A percentile compares a stretch with the other conserved stretches of the same genome.
Conservation (phyloP, 78 protist species). For the Dictyostelium purpureum region DNA sequence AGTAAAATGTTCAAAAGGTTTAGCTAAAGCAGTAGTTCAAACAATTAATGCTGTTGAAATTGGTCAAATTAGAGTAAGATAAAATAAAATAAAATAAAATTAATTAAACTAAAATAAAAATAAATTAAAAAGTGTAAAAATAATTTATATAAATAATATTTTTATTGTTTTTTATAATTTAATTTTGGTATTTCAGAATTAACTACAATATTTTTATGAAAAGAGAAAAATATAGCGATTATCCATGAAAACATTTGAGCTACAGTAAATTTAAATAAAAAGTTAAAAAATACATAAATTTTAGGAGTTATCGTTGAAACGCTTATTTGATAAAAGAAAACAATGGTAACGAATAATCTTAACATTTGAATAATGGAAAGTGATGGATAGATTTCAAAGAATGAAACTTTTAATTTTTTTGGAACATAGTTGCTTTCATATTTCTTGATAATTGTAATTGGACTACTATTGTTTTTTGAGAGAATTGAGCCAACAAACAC, state of each 20-base stretch:
- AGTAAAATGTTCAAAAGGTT: slow-evolving; percentile 67
- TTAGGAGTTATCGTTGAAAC: background rate
- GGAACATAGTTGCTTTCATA: background rate
- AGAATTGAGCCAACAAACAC: background rate
- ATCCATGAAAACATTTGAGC: background rate
- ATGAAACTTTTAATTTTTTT: background rate
- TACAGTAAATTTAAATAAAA: background rate
- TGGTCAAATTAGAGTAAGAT: slow-evolving; percentile 71
- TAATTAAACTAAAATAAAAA: too few relatives aligned
- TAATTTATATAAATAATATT: background rate
- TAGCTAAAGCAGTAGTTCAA: slow-evolving; percentile 67
- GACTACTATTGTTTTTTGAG: background rate
- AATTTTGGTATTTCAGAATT: background rate
- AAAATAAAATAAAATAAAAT: background rate
- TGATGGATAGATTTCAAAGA: background rate
- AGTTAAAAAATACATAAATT: background rate
- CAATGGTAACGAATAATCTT: background rate
- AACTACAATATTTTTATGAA: background rate
- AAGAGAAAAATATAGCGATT: background rate
- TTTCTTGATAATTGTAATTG: background rate
- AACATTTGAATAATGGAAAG: background rate
- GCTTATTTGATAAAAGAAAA: slow-evolving; percentile 4
- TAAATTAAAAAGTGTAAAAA: too few relatives aligned
- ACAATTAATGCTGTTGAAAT: slow-evolving; percentile 71
- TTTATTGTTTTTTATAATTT: background rate